Base-by-base conservation (phyloP, 768 basidiomycete genomes). In the Auricularia sp. region DNA sequence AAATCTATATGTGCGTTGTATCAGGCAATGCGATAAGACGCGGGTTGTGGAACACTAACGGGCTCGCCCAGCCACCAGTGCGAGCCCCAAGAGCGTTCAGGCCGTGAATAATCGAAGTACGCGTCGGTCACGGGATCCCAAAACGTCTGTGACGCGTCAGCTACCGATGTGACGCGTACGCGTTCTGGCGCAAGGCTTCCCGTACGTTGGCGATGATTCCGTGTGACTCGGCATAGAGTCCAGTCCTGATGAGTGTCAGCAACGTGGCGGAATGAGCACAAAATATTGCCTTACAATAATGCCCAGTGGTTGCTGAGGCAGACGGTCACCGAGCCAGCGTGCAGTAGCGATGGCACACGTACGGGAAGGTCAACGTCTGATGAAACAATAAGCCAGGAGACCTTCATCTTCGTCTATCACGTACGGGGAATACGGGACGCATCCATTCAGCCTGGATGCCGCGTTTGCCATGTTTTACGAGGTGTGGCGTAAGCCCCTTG, bases 61-160 rank as follows among this genome's bases (percentile, higher is more conserved):
- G 93, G 93, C 72, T 95, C 92, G 56, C 94, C 94, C 14, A 81
- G 73, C 93, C 94, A 96, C 91, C 93, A 97, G 0, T 77, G 70
- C 0, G 88, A 70, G 64, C 84, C 80, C 84, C 87, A 88, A 33
- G 80, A 82, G 3, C 83, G 83, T 7, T 84, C 78, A 10, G 79
- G 74, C 10, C 79, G 76, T 64, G 87, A 87, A 71, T 93, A 94
- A 64, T 84, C 80, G 71, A 96, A 95, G 68, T 86, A 84, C 7
- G 77, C 75, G 53, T 80, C 66, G 0, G 79, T 79, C 14, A 70
- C 71, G 0, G 91, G 92, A 73, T 95, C 93, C 83, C 86, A 94
- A 73, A 96, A 97, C 69, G 90, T 89, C 91, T 93, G 70, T 65
- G 43, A 14, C 23, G n/a, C 11, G 6, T 16, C 35, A 35, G 23